Evolutionary conservation across 352 stramenopile species (phyloP).

Genomic region (Globisporangium yorkense): DNA sequence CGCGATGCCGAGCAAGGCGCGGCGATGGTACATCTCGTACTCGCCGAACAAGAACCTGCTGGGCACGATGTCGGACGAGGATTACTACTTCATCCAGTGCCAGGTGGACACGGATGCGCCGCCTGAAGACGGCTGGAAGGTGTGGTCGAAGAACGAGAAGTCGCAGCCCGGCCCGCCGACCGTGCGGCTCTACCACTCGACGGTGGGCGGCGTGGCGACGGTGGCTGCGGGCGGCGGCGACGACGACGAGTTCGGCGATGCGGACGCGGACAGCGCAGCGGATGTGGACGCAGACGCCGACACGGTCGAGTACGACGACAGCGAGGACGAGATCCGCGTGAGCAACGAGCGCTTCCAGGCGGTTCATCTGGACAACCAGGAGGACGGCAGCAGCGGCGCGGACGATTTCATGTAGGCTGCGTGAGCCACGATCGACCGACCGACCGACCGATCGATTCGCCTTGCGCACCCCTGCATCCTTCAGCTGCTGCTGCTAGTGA

Average conservation of each 20-base stretch:
- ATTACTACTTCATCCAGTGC: conserved; percentile 84
- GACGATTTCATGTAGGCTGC: conserved; percentile 71
- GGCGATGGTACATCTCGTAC: conserved; percentile 98
- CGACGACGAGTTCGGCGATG: conserved; percentile 10
- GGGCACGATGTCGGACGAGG: conserved; percentile 81
- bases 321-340: conserved; percentile 85
- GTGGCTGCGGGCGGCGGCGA: neutral
- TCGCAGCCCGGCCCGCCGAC: conserved; percentile 49
- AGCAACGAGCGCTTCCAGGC: conserved; percentile 88
- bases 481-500: too few species aligned
- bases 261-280: conserved; percentile 57
- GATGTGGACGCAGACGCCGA: conserved; percentile 69
- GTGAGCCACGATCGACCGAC: neutral
- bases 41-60: conserved; percentile 86
- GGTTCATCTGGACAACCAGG: conserved; percentile 82
- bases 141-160: conserved; percentile 87
- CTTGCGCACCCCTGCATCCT: too few species aligned
- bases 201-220: conserved; percentile 23
- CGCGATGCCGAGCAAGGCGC: conserved; percentile 95
- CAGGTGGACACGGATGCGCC: conserved; percentile 77
- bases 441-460: too few species aligned
- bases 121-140: conserved; percentile 75
- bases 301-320: conserved; percentile 87
- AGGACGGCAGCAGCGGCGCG: conserved; percentile 58
- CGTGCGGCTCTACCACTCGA: conserved; percentile 68